Evolutionary conservation across 768 basidiomycete genomes (phyloP).

Genomic region (Butyriboletus loyo): DNA sequence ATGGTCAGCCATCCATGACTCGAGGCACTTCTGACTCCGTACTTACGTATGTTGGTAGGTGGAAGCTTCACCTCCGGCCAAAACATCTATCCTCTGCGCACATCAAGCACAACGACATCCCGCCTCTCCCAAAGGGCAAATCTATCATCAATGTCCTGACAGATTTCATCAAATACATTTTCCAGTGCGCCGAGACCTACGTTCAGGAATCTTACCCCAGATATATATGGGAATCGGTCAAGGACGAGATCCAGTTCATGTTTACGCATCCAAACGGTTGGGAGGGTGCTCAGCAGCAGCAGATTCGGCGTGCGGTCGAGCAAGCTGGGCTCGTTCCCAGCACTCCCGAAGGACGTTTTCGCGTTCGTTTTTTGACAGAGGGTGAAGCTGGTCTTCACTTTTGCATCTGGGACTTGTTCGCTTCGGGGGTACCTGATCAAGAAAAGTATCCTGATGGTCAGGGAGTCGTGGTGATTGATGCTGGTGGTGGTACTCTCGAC

Average conservation of each 20-base stretch:
- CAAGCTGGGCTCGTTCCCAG: conserved; percentile 47
- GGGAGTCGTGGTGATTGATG: conserved; percentile 45
- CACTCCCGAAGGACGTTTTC: conserved; percentile 32
- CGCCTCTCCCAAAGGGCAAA: conserved; percentile 39
- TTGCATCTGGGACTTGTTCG: conserved; percentile 39
- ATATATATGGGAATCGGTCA: conserved; percentile 45
- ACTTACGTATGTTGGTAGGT: conserved; percentile 13
- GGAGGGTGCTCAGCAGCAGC: conserved; percentile 53
- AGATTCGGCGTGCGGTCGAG: conserved; percentile 51
- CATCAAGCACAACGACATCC: conserved; percentile 30
- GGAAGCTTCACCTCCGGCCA: conserved; percentile 39
- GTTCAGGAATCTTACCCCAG: conserved; percentile 41
- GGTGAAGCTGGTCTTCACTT: conserved; percentile 61
- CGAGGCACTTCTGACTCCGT: not conserved
- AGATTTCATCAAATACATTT: conserved; percentile 45
- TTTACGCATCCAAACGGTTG: conserved; percentile 63
- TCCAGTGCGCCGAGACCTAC: conserved; percentile 39
- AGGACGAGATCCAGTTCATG: conserved; percentile 44
- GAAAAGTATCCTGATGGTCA: conserved; percentile 16
- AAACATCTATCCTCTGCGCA: conserved; percentile 25
- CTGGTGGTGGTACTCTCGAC: conserved; percentile 43
- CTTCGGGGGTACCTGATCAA: conserved; percentile 10
- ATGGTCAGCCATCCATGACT: conserved; percentile 28
- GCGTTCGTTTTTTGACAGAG: conserved; percentile 54
- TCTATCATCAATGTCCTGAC: conserved; percentile 38